A percentile compares a stretch with the other conserved stretches of the same genome.
Conservation (phyloP, 495 filamentous ascomycete genomes). For the Aeminium ludgeri region DNA sequence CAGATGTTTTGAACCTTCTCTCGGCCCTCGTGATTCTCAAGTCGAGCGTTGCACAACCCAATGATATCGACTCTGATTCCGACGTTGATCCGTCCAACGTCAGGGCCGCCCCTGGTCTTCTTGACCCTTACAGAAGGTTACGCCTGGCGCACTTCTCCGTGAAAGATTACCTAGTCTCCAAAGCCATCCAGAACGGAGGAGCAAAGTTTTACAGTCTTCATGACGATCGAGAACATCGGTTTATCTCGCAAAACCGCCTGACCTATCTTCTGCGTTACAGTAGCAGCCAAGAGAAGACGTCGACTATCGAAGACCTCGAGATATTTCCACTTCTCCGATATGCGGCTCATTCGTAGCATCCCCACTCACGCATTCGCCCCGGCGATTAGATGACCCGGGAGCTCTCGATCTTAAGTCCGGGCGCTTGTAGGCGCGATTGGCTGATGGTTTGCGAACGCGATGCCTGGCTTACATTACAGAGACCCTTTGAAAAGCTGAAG, state of each 20-base stretch:
- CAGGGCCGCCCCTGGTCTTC: background rate
- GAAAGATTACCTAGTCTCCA: slow-evolving; percentile 17
- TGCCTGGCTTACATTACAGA: background rate
- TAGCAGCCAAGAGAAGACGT: background rate
- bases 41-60: background rate
- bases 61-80: background rate
- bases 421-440: background rate
- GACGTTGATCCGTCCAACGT: background rate
- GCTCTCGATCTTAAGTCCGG: slow-evolving; percentile 1
- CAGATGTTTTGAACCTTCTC: slow-evolving; percentile 9
- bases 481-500: background rate
- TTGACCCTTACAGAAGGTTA: background rate
- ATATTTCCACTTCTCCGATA: slow-evolving; percentile 13
- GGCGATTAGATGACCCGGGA: background rate
- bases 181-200: slow-evolving; percentile 4
- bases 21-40: slow-evolving; percentile 9
- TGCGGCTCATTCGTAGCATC: slow-evolving; percentile 5
- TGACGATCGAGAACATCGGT: background rate
- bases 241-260: slow-evolving; percentile 12
- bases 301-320: slow-evolving; percentile 1
- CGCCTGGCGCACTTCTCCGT: slow-evolving; percentile 19
- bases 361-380: slow-evolving; percentile 5
- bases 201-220: slow-evolving; percentile 5
- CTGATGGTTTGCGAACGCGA: slow-evolving; percentile 5
- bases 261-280: slow-evolving; percentile 13